These are phyloP conservation scores for Colletotrichum sp. DNA, from an alignment of 2,329 filamentous ascomycete genomes.

Conservation along the genomic window DNA sequence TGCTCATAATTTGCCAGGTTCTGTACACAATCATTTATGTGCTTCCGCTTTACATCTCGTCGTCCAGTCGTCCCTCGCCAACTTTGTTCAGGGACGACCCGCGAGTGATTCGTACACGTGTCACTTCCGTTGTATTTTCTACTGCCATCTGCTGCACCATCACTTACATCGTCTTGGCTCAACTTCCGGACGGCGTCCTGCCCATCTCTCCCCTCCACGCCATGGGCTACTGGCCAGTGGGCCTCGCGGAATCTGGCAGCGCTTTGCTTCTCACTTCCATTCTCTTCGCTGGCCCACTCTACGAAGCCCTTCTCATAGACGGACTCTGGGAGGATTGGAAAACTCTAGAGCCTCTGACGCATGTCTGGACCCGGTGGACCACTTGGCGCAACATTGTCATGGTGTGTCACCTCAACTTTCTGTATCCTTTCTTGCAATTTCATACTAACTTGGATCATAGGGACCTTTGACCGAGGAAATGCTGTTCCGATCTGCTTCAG, in stretches of 20 bases:
- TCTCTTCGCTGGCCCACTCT: constrained; percentile 85
- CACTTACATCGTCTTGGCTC: constrained; percentile 68
- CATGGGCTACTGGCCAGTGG: constrained; percentile 83
- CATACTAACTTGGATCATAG: constrained; percentile 40
- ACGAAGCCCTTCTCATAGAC: constrained; percentile 78
- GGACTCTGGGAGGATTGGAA: constrained; percentile 72
- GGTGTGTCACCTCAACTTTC: constrained; percentile 44
- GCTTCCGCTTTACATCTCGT: constrained; percentile 85
- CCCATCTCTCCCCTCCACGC: constrained; percentile 65
- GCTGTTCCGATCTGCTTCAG: constrained; percentile 86
- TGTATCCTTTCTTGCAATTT: background rate
- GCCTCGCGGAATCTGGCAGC: constrained; percentile 66
- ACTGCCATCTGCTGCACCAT: constrained; percentile 70
- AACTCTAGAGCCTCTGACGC: constrained; percentile 57
- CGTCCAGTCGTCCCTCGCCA: constrained; percentile 78
- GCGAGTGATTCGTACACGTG: constrained; percentile 85
- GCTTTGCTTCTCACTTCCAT: constrained; percentile 75
- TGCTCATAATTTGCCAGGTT: constrained; percentile 52
- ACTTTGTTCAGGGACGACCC: constrained; percentile 85
- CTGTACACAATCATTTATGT: constrained; percentile 90
- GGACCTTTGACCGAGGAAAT: constrained; percentile 92
- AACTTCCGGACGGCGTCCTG: constrained; percentile 45
- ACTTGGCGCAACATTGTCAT: constrained; percentile 88
- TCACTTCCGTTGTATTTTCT: constrained; percentile 79
- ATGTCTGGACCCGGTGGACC: constrained; percentile 74